Base-by-base conservation (phyloP, 2,329 filamentous ascomycete species). In the Didymella lethalis region DNA sequence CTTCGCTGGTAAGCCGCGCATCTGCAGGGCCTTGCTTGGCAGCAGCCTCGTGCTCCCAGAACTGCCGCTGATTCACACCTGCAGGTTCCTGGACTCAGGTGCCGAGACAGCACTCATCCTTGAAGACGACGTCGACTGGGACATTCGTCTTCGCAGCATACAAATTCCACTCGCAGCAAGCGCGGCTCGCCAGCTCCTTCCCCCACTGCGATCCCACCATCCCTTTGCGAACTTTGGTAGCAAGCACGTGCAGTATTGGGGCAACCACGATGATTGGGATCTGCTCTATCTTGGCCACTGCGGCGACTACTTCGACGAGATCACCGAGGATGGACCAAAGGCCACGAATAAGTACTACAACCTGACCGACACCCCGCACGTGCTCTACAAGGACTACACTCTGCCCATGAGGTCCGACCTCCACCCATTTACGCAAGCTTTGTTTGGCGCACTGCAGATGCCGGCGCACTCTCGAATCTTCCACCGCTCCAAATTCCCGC, bases 101-200 rank as follows among this genome's bases (percentile, higher is more conserved):
- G 71, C 76, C 8, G 77, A 79, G 56, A 79, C 78, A 1, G 77
- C 75, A 2, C 71, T 81, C 29, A 78, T 81, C 25, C 71, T 81
- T 41, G 79, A 81, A 70, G 79, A 81, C 65, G 79, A 81, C 57
- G 78, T 80, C 29, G 78, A 81, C 59, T 81, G 77, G 76, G 78
- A 80, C 61, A 77, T 81, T 38, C 78, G 75, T 48, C 71, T 81
- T 14, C 78, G 78, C 53, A 79, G 75, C 55, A 57, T 70, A n/a
- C 78, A 81, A 59, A 70, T 79, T 12, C 79, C 79, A 5, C 70
- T 76, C 7, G 77, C 78, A 8, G 77, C 79, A 49, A 75, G 71
- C 38, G 78, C 78, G 26, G 70, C 74, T 20, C 77, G 79, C 52
- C 71, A 73, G 28, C 64, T 80, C 11, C 62, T 80, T 41, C 72